phyloP scores from a whole-genome alignment of 2,329 filamentous ascomycete species.

The Lomentospora prolificans region DNA sequence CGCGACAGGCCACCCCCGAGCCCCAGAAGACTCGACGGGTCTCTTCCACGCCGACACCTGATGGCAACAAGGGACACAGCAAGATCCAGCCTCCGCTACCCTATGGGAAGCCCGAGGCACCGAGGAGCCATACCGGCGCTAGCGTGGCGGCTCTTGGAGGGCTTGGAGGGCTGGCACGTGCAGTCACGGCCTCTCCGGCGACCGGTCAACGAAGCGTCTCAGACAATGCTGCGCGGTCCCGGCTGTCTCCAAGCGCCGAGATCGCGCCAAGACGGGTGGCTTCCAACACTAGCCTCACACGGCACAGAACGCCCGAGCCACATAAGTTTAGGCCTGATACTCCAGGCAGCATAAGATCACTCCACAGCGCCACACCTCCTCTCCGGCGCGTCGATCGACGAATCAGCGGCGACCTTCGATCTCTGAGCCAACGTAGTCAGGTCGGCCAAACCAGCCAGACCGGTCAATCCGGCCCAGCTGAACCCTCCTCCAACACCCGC shows the following conservation, averaged over 20 bases:
- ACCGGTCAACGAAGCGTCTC: slow-evolving; percentile 26
- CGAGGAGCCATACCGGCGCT: slow-evolving; percentile 16
- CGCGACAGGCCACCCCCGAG: slow-evolving; percentile 29
- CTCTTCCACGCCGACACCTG: slow-evolving; percentile 11
- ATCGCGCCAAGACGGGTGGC: slow-evolving; percentile 29
- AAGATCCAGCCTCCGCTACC: slow-evolving; percentile 11
- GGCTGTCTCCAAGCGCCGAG: slow-evolving; percentile 12
- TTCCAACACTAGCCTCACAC: slow-evolving; percentile 45
- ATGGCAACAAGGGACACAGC: slow-evolving; percentile 15
- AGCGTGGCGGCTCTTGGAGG: not conserved
- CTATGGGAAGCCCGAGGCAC: slow-evolving; percentile 13
- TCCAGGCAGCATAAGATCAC: slow-evolving; percentile 33
- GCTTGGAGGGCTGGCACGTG: not conserved
- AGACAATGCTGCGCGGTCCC: slow-evolving; percentile 19
- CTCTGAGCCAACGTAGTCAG: slow-evolving; percentile 39
- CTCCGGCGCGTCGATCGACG: slow-evolving; percentile 59
- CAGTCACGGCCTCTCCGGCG: not conserved
- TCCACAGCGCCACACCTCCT: slow-evolving; percentile 53
- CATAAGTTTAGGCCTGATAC: slow-evolving; percentile 53
- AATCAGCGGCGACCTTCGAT: slow-evolving; percentile 66
- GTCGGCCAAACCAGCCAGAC: slow-evolving; percentile 9
- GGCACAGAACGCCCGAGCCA: slow-evolving; percentile 43
- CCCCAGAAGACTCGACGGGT: slow-evolving; percentile 29
- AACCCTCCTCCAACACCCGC: slow-evolving; percentile 6
- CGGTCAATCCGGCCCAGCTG: slow-evolving; percentile 8